Evolutionary conservation across 176 grass and related monocot genomes (phyloP).

Genomic region (Metroxylon sagu): DNA sequence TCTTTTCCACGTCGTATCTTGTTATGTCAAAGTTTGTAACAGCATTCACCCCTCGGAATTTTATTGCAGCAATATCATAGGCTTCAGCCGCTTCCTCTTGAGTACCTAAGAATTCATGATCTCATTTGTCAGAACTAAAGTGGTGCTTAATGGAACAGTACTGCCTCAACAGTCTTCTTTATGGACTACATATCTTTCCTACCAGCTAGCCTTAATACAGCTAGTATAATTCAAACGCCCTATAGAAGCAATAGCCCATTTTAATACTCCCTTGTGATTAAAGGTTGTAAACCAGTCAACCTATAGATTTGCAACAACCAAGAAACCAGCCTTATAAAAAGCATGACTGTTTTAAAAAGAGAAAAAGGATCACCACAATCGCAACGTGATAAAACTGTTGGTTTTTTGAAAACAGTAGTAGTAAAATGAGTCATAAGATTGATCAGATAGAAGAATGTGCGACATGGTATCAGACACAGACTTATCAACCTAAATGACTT

Average conservation of each 20-base stretch:
- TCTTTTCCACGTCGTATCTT: constrained; percentile 65
- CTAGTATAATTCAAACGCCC: constrained; percentile 6
- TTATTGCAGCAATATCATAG: constrained; percentile 90
- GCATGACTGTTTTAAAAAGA: constrained; percentile 34
- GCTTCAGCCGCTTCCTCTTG: constrained; percentile 95
- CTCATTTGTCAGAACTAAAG: not conserved
- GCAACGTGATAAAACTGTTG: constrained; percentile 21
- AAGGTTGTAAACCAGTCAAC: constrained; percentile 44
- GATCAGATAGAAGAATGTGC: too few species aligned
- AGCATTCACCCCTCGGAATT: constrained; percentile 86
- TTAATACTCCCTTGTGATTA: constrained; percentile 23
- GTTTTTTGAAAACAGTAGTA: constrained; percentile 22
- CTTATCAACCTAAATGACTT: not conserved
- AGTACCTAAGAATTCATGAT: constrained; percentile 35
- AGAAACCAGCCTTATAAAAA: constrained; percentile 71
- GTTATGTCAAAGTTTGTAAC: constrained; percentile 96
- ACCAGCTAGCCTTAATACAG: not conserved
- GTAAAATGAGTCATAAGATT: constrained; percentile 19
- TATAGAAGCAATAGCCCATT: constrained; percentile 17
- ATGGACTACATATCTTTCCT: not conserved
- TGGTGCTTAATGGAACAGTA: not conserved
- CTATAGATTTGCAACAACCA: constrained; percentile 38
- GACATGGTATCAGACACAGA: too few species aligned
- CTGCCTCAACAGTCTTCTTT: not conserved
- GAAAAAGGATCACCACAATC: not conserved